A percentile compares a stretch with the other conserved stretches of the same genome.
Evolutionary conservation across 208 protist genomes (phyloP).

Genomic region (Polymyxa betae): DNA sequence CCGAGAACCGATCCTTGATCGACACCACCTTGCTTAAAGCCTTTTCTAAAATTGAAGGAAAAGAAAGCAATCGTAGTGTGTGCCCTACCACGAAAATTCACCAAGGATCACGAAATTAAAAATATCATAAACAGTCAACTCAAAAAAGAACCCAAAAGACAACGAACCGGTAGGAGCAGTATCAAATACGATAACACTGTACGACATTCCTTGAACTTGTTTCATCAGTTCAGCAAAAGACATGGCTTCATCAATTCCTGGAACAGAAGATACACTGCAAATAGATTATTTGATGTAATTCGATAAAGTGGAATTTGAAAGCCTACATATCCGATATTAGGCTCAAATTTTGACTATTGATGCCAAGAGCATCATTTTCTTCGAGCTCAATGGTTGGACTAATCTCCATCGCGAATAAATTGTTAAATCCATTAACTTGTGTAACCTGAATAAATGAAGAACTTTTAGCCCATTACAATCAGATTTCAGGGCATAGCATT

Average conservation of each 20-base stretch:
- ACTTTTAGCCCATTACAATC: constrained; percentile 72
- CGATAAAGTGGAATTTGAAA: neutral
- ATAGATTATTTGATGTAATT: neutral
- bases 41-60: constrained; percentile 77
- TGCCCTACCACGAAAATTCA: constrained; percentile 81
- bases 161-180: constrained; percentile 98
- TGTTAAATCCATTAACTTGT: constrained; percentile 76
- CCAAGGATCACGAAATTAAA: neutral
- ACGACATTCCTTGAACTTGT: constrained; percentile 82
- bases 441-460: constrained; percentile 68
- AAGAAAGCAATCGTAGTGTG: constrained; percentile 89
- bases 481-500: too few species aligned
- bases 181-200: constrained; percentile 95
- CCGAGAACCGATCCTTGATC: constrained; percentile 71
- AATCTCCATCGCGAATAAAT: constrained; percentile 93
- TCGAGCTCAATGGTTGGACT: constrained; percentile 73
- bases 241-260: constrained; percentile 96
- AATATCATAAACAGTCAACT: neutral
- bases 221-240: constrained; percentile 93
- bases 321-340: constrained; percentile 32
- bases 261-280: constrained; percentile 72
- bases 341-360: constrained; percentile 39
- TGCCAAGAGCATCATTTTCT: constrained; percentile 35
- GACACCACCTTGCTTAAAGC: constrained; percentile 73
- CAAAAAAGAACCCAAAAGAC: too few species aligned